Conservation (phyloP, 2,329 filamentous ascomycete species). For the Nigrograna mackinnonii region DNA sequence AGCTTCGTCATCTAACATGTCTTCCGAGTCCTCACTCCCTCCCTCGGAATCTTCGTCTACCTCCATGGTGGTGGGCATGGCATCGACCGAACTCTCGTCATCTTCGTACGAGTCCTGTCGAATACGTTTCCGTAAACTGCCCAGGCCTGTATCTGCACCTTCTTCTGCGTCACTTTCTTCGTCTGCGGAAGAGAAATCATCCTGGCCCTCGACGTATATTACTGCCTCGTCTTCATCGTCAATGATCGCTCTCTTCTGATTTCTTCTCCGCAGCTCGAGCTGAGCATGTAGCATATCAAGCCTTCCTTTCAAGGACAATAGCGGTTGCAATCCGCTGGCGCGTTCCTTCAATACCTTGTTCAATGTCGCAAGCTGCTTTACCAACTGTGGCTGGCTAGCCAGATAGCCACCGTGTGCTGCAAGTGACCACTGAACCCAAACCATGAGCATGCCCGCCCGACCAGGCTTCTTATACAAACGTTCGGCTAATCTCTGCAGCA, state of each 20-base stretch:
- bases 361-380: slow-evolving; percentile 76
- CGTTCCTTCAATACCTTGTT: slow-evolving; percentile 88
- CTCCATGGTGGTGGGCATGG: slow-evolving; percentile 57
- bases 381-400: slow-evolving; percentile 80
- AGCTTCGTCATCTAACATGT: slow-evolving; percentile 55
- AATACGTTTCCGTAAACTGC: slow-evolving; percentile 24
- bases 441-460: slow-evolving; percentile 85
- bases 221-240: slow-evolving; percentile 70
- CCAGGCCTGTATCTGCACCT: slow-evolving; percentile 16
- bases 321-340: slow-evolving; percentile 76
- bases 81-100: slow-evolving; percentile 56
- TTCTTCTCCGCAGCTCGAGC: slow-evolving; percentile 74
- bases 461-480: slow-evolving; percentile 86
- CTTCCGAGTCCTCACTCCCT: slow-evolving; percentile 61
- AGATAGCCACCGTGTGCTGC: slow-evolving; percentile 90
- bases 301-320: slow-evolving; percentile 91
- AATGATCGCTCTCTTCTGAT: slow-evolving; percentile 63
- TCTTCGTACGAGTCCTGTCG: slow-evolving; percentile 24
- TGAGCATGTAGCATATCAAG: slow-evolving; percentile 93
- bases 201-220: slow-evolving; percentile 85
- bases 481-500: slow-evolving; percentile 84
- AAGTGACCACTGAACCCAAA: slow-evolving; percentile 95
- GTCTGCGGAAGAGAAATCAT: slow-evolving; percentile 56
- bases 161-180: slow-evolving; percentile 53
- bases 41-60: slow-evolving; percentile 48